Evolutionary conservation across 2,329 filamentous ascomycete genomes (phyloP).

Genomic region (Ciborinia camelliae): DNA sequence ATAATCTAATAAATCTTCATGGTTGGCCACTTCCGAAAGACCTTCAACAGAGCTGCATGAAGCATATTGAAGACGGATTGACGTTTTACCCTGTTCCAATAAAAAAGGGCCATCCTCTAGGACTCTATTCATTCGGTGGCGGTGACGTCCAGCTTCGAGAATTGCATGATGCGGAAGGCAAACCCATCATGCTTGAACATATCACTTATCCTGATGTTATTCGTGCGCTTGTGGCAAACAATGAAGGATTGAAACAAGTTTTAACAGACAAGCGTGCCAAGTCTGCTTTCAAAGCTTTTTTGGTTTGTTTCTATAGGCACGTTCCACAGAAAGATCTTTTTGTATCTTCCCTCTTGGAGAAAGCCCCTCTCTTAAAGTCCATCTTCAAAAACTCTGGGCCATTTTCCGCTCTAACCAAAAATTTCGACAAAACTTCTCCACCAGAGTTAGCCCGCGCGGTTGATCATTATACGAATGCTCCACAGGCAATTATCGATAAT

Average conservation of each 20-base stretch:
- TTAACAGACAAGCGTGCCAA: conserved; percentile 12
- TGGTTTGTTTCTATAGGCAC: conserved; percentile 16
- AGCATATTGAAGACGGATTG: not conserved
- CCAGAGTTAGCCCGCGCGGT: not conserved
- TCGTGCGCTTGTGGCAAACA: conserved; percentile 16
- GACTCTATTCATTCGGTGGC: not conserved
- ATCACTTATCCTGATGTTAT: conserved; percentile 16
- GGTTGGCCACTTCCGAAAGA: conserved; percentile 17
- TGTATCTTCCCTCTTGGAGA: not conserved
- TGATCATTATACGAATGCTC: not conserved
- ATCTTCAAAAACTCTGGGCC: not conserved
- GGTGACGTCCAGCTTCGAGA: not conserved
- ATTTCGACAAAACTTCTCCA: not conserved
- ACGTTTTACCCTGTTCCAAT: conserved; percentile 12
- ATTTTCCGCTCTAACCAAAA: not conserved
- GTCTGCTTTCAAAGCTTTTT: conserved; percentile 18
- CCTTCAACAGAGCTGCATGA: not conserved
- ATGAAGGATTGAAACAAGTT: conserved; percentile 2
- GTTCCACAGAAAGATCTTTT: not conserved
- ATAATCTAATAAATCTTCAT: conserved; percentile 9
- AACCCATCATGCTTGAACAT: conserved; percentile 20
- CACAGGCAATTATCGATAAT: not conserved
- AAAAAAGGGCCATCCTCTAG: not conserved
- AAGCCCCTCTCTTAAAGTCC: not conserved
- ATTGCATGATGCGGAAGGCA: conserved; percentile 1